These are phyloP conservation scores for Alternaria longipes DNA, from an alignment of 2,329 filamentous ascomycete genomes.

Conservation along the genomic window DNA sequence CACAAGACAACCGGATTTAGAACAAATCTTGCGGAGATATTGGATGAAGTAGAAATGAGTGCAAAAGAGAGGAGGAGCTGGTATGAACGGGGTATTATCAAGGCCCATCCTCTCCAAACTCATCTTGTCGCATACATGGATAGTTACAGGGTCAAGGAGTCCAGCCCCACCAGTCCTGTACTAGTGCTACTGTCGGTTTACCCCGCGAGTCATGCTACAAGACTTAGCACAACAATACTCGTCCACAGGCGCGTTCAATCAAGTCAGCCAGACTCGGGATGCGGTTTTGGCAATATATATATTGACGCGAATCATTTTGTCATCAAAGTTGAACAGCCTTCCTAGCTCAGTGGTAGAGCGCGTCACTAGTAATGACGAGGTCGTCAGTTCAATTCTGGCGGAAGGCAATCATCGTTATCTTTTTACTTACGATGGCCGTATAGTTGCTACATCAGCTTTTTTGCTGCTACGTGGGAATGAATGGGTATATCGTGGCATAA, in stretches of 20 bases:
- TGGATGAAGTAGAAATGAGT: neutral
- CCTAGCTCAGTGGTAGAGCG: constrained; percentile 52
- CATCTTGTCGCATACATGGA: neutral
- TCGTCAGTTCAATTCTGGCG: constrained; percentile 52
- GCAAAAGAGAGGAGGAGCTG: neutral
- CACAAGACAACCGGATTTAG: too few species aligned
- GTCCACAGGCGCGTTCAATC: too few species aligned
- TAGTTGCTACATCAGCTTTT: neutral
- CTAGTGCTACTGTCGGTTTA: neutral
- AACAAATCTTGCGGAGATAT: too few species aligned
- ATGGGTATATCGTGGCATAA: neutral
- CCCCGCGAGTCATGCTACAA: neutral
- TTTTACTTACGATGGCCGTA: neutral
- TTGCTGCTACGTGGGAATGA: neutral
- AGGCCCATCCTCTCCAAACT: neutral
- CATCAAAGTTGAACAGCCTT: constrained; percentile 22
- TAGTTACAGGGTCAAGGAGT: neutral
- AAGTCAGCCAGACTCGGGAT: neutral
- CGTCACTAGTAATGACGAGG: constrained; percentile 54
- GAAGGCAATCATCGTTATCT: constrained; percentile 30
- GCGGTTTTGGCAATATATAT: too few species aligned
- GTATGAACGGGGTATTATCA: neutral
- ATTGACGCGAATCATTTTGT: too few species aligned
- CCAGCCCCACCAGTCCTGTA: neutral
- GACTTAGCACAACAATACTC: neutral